These are phyloP conservation scores for Botrytis galanthina DNA, from an alignment of 2,329 filamentous ascomycete genomes.

Conservation along the genomic window DNA sequence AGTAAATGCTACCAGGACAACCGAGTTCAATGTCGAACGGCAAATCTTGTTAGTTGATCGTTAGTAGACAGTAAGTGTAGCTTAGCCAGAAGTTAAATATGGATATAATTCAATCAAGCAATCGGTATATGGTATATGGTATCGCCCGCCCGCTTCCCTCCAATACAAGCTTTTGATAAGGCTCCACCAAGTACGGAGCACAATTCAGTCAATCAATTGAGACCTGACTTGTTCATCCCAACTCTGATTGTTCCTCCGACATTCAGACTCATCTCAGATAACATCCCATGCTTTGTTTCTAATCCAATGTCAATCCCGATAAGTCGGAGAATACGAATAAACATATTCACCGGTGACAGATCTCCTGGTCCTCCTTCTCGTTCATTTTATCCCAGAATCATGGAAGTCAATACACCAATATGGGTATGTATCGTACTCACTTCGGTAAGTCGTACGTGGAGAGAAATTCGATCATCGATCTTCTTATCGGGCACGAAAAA, in stretches of 20 bases:
- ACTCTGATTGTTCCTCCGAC: neutral
- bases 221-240: slow-evolving; percentile 5
- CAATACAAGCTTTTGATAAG: neutral
- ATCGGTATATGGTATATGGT: neutral
- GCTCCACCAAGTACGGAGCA: neutral
- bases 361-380: neutral
- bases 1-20: neutral
- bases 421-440: neutral
- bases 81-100: neutral
- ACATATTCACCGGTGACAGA: neutral
- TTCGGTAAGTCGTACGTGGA: neutral
- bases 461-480: neutral
- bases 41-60: neutral
- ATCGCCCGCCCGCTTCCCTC: neutral
- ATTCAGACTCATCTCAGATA: neutral
- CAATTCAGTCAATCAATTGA: neutral
- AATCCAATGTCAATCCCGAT: neutral
- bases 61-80: neutral
- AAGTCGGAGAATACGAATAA: neutral
- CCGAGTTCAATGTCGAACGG: too few species aligned
- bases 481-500: slow-evolving; percentile 15
- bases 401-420: neutral
- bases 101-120: neutral
- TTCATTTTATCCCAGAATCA: neutral
- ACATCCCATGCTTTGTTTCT: neutral